Evolutionary conservation across 495 filamentous ascomycete species (phyloP), one percentile per base, ranked within the genome.

Genomic region (Chlorociboria aeruginascens): DNA sequence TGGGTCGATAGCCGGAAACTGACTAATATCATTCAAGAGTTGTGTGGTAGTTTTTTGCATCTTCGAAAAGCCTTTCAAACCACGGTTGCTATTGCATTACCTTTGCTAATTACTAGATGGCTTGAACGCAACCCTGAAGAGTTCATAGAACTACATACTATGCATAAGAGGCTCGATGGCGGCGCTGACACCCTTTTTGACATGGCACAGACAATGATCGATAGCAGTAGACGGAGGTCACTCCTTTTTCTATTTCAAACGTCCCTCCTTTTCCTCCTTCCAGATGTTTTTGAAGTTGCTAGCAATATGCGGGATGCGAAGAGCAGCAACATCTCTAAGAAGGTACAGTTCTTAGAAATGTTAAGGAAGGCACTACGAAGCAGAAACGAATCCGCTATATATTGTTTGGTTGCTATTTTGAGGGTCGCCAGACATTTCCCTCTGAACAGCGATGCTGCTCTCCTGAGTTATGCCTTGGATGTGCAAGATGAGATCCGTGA

Each of bases 111-210:
- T 36, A 71, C 69, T 33, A 64, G 75, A 42, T 82, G 78, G 78
- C 66, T 82, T 32, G 77, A 82, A 50, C 67, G 73, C 8, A 76
- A 76, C 50, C 77, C 78, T 9, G 61, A 62, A 12, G 78, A 82
- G 60, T 81, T 82, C 57, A 70, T 79, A 33, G 65, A 69, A 37
- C 60, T 82, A 45, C 78, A 81, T 59, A 63, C 62, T 30, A 63
- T 68, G 38, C 73, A 74, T 48, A 74, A 68, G 57, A 70, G 73
- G 52, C 67, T 80, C 31, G 78, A 82, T 50, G 75, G 65, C 33
- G 73, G 73, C 4, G 73, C 77, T 11, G 78, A 82, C 54, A 76
- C 74, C 3, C 66, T 82, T 8, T 81, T 81, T 40, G 78, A 82
- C 46, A 79, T 81, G 69, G 69, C 77, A 1, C 66, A 70, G 35